Percentiles rank a stretch among this genome's conserved stretches.
Evolutionary conservation across 2,329 filamentous ascomycete species (phyloP).

Genomic region (Hypoxylon sp.): DNA sequence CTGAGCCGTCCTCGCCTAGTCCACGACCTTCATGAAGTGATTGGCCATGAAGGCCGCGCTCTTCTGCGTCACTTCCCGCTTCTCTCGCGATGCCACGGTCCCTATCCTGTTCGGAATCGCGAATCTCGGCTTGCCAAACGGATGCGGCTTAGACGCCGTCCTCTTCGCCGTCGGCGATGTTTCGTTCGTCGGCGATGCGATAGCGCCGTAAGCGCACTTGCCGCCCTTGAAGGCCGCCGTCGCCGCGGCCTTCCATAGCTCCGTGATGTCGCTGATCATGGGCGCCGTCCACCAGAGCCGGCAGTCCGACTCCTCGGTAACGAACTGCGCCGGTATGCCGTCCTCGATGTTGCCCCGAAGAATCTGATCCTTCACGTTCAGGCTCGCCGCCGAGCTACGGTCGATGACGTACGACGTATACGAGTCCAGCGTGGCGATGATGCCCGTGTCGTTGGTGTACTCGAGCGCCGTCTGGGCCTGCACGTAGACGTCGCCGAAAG

Average conservation of each 20-base stretch:
- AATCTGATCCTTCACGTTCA: conserved; percentile 53
- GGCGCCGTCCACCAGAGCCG: conserved; percentile 59
- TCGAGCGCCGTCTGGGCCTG: conserved; percentile 39
- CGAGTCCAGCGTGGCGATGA: conserved; percentile 43
- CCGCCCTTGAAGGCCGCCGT: conserved; percentile 52
- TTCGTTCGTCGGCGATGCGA: conserved; percentile 31
- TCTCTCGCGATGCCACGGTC: conserved; percentile 13
- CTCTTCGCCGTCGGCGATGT: conserved; percentile 25
- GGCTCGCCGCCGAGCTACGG: conserved; percentile 45
- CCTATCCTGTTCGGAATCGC: conserved; percentile 26
- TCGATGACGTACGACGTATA: conserved; percentile 46
- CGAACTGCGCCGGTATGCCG: conserved; percentile 56
- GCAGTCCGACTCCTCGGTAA: conserved; percentile 58
- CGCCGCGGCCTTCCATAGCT: conserved; percentile 56
- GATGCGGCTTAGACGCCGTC: conserved; percentile 15
- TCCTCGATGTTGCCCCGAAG: conserved; percentile 48
- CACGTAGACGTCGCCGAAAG: conserved; percentile 43
- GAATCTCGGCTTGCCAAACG: conserved; percentile 37
- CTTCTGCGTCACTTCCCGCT: conserved; percentile 28
- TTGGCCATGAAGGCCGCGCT: conserved; percentile 34
- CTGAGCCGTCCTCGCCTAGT: conserved; percentile 36
- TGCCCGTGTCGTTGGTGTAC: conserved; percentile 41
- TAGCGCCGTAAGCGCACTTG: conserved; percentile 50
- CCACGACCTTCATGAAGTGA: conserved; percentile 45
- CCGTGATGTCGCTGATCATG: conserved; percentile 57